Base-by-base conservation (phyloP, 148 eudicot species). In the Nepenthes gracilis region DNA sequence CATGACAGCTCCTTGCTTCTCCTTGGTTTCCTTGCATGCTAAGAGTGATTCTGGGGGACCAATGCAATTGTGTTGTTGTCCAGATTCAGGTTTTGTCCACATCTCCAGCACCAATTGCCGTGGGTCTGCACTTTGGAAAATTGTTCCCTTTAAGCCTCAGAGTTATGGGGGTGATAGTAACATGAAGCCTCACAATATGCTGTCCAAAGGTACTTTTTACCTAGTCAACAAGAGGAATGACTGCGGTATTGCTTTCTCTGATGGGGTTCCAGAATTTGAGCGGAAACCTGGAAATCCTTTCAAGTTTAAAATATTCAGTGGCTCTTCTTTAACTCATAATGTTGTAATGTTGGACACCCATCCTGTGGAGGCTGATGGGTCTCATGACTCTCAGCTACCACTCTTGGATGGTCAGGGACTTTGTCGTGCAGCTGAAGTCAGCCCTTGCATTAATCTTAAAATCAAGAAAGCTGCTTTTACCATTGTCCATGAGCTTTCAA, bases 251-350 rank as follows among this genome's bases (percentile, higher is more conserved):
- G 95, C 96, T 76, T 86, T 89, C 64, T 68, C 79, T 62, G 86
- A 93, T 67, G 95, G 85, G 51, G 75, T 81, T 74, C 83, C 86
- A 11, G 99, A 93, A 74, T 84, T 84, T 78, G 95, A 86, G 63
- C 71, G 73, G 64, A 84, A 83, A 73, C 95, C 95, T 59, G 97
- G 99, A 70, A 79, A 79, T 80, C 77, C 83, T 36, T 89, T 93
- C 66, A 93, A 86, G 96, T 81, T 85, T 80, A 93, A 93, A 78
- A 74, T 81, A 32, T 77, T 91, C 61, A 47, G 49, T 70, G 71
- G 71, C 58, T 72, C 67, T 70, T 56, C 78, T 74, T 66, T 74
- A 64, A 61, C 74, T 62, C 64, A 58, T 70, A 72, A 66, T 74
- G 57, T 38, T 54, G 43, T 60, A 57, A 55, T 66, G 58, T 63